Base-by-base conservation (phyloP, 768 basidiomycete genomes). In the Gautieria morchelliformis region DNA sequence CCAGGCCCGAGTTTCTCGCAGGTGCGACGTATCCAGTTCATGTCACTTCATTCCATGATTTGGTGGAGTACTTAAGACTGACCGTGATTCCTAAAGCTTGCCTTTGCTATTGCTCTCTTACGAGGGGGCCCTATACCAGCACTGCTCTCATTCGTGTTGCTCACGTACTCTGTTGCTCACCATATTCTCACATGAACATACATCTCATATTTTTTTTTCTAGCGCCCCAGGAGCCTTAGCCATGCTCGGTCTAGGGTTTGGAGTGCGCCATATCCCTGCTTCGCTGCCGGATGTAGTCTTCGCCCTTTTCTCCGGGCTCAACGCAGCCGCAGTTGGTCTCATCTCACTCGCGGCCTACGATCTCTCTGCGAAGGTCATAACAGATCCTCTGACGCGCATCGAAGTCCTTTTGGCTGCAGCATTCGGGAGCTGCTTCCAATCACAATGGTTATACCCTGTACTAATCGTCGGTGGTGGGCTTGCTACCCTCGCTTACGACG, bases 301-400 rank as follows among this genome's bases (percentile, higher is more conserved):
- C 55, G 76, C 75, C 17, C 66, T 80, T 11, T 69, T 82, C 9
- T 75, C 77, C 0, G 80, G 80, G 3, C 63, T 82, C 19, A 81
- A 82, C 60, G 76, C 78, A 1, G 72, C 79, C 4, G 77, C 77
- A 0, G 80, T 81, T 4, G 80, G 79, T 0, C 64, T 81, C 9
- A 77, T 81, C 53, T 76, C 77, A 1, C 69, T 81, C 17, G 77
- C 80, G 5, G 79, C 76, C 2, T 69, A 74, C 27, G 75, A 79
- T 59, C 74, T 80, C 15, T 64, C 74, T 1, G 63, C 70, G 11
- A 74, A 73, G 35, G 72, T 76, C 35, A 73, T 78, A 33, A 78
- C 75, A 2, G 80, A 81, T 56, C 61, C 63, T 4, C 41, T 77
- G 14, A 74, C 78, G 9, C 64, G 78, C 20, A 48, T 73, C 3